These are phyloP conservation scores for Claviceps cyperi DNA, from an alignment of 2,329 filamentous ascomycete genomes.

Conservation along the genomic window DNA sequence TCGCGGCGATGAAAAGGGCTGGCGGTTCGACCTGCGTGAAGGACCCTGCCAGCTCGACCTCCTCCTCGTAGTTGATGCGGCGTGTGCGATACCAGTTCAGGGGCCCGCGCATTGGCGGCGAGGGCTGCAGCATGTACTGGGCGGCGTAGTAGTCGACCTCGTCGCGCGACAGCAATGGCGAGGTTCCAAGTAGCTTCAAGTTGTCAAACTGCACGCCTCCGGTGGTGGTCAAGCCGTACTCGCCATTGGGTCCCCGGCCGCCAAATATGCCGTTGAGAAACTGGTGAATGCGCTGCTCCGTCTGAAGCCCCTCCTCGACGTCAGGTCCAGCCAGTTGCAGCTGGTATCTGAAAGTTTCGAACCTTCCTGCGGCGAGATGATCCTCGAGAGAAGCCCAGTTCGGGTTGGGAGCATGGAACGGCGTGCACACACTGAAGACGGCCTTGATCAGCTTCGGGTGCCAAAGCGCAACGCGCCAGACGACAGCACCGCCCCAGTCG, in stretches of 20 bases:
- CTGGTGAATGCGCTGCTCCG: constrained; percentile 47
- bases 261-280: constrained; percentile 63
- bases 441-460: constrained; percentile 57
- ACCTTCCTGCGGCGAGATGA: constrained; percentile 34
- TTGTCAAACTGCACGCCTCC: constrained; percentile 51
- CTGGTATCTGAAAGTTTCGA: constrained; percentile 73
- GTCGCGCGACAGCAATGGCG: constrained; percentile 47
- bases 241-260: constrained; percentile 40
- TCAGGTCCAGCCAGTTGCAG: constrained; percentile 59
- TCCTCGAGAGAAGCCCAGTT: constrained; percentile 42
- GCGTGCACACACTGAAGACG: constrained; percentile 70
- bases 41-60: constrained; percentile 44
- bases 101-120: constrained; percentile 56
- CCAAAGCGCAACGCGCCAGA: constrained; percentile 61
- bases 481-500: constrained; percentile 77
- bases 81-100: constrained; percentile 79
- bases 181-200: constrained; percentile 39
- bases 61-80: constrained; percentile 63
- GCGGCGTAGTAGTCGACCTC: constrained; percentile 66
- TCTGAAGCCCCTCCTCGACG: constrained; percentile 42
- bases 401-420: constrained; percentile 45
- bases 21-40: constrained; percentile 43
- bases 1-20: constrained; percentile 60
- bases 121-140: constrained; percentile 47
- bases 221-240: constrained; percentile 41